Evolutionary conservation across 225 moss, liverwort and hornwort genomes (phyloP).

Genomic region (Ulota crispa): DNA sequence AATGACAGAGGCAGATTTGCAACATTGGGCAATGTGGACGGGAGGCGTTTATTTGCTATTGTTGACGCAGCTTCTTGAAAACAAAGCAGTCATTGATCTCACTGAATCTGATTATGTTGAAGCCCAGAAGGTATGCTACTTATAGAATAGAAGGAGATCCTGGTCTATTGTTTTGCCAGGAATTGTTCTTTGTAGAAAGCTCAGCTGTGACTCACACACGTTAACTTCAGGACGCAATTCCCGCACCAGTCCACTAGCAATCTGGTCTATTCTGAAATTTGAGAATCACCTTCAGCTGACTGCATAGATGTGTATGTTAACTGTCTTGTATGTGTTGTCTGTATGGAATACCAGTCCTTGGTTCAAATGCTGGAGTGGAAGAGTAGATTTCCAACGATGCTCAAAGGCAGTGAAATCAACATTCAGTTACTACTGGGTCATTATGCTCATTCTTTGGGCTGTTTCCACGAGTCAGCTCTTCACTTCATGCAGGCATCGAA

Average conservation of each 20-base stretch:
- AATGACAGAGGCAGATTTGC: constrained; percentile 77
- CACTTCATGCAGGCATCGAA: constrained; percentile 78
- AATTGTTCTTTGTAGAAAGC: neutral
- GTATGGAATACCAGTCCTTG: constrained; percentile 51
- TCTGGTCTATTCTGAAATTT: neutral
- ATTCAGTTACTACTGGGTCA: constrained; percentile 90
- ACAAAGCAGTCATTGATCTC: constrained; percentile 78
- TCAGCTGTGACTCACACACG: neutral
- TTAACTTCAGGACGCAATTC: constrained; percentile 11
- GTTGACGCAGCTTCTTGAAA: constrained; percentile 88
- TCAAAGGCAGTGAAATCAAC: constrained; percentile 74
- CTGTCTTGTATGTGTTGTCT: constrained; percentile 21
- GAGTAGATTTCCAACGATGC: constrained; percentile 76
- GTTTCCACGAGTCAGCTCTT: constrained; percentile 70
- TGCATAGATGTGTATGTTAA: constrained; percentile 9
- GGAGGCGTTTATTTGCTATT: constrained; percentile 84
- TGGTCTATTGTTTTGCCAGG: constrained; percentile 9
- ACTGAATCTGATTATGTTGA: constrained; percentile 72
- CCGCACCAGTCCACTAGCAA: constrained; percentile 3
- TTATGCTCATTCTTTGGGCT: constrained; percentile 87
- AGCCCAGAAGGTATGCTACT: constrained; percentile 68
- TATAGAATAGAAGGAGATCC: neutral
- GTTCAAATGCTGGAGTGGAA: constrained; percentile 78
- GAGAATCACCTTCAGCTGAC: constrained; percentile 8
- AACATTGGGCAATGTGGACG: constrained; percentile 83